Base-by-base conservation (phyloP, 148 eudicot species). In the Dysphania ambrosioides region DNA sequence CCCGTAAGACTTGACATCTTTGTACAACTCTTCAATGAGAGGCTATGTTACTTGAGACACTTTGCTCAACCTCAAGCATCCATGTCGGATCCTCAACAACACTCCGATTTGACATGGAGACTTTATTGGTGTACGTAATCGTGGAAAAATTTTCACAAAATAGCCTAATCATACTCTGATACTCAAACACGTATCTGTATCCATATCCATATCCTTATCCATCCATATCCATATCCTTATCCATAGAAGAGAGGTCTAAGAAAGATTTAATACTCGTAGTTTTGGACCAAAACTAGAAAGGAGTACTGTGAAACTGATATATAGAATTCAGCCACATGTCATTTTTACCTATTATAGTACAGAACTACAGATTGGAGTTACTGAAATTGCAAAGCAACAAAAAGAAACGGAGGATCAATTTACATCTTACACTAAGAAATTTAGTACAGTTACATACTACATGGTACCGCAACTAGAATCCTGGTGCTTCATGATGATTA, bases 1-100 rank as follows among this genome's bases (percentile, higher is more conserved):
- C 32, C n/a, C n/a, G n/a, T n/a, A n/a, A n/a, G n/a, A n/a, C 38
- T 9, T 61, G 6, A n/a, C n/a, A 49, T 72, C 75, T 40, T 72
- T 3, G 15, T 21, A 13, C 53, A 13, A 4, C 53, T 19, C 53
- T 3, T 15, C 15, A 47, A 13, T n/a, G n/a, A n/a, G n/a, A n/a
- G n/a, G n/a, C n/a, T n/a, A n/a, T n/a, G n/a, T n/a, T n/a, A n/a
- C n/a, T n/a, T n/a, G n/a, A n/a, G n/a, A n/a, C n/a, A n/a, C n/a
- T n/a, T n/a, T n/a, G n/a, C n/a, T n/a, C n/a, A n/a, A n/a, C n/a
- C n/a, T n/a, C n/a, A n/a, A n/a, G n/a, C n/a, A n/a, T n/a, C n/a
- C n/a, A n/a, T n/a, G n/a, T n/a, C n/a, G n/a, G n/a, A n/a, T n/a
- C n/a, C n/a, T n/a, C n/a, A n/a, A n/a, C n/a, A n/a, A n/a, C n/a